Percentiles rank a stretch among this genome's conserved stretches.
phyloP scores from a whole-genome alignment of 345 rosid species.

The Brassica rapa region DNA sequence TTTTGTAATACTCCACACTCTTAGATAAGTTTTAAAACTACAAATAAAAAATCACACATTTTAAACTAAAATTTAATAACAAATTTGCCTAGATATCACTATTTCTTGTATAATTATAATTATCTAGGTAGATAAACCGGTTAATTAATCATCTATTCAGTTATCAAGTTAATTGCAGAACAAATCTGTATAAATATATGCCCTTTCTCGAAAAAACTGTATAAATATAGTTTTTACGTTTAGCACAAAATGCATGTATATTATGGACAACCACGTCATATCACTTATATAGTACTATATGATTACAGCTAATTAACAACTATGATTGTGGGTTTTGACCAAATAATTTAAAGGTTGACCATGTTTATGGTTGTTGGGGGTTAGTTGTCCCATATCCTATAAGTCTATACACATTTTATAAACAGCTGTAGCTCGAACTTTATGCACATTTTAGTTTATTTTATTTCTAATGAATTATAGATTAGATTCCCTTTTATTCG shows the following conservation, averaged over 20 bases:
- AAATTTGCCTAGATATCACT: not conserved
- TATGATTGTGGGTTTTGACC: conserved; percentile 36
- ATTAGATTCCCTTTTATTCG: conserved; percentile 37
- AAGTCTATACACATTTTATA: too few relatives aligned
- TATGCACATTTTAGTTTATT: not conserved
- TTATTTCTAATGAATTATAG: not conserved
- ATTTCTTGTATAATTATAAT: not conserved
- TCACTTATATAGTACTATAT: not conserved
- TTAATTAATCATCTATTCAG: too few relatives aligned
- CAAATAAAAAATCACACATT: not conserved
- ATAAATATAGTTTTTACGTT: not conserved
- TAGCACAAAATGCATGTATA: not conserved
- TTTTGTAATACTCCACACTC: not conserved
- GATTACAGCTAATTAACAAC: conserved; percentile 38
- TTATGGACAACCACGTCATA: not conserved
- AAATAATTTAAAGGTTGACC: conserved; percentile 34
- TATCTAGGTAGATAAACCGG: too few relatives aligned
- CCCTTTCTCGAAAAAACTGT: too few relatives aligned
- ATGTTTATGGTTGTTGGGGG: conserved; percentile 30
- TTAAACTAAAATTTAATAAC: not conserved
- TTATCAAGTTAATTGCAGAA: too few relatives aligned
- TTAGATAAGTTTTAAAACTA: not conserved
- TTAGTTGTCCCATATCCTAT: conserved; percentile 7
- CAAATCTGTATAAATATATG: too few relatives aligned
- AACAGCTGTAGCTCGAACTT: conserved; percentile 37